Evolutionary conservation across 2,329 filamentous ascomycete species (phyloP), one percentile per base, ranked within the genome.

Genomic region (Monilinia fructicola): DNA sequence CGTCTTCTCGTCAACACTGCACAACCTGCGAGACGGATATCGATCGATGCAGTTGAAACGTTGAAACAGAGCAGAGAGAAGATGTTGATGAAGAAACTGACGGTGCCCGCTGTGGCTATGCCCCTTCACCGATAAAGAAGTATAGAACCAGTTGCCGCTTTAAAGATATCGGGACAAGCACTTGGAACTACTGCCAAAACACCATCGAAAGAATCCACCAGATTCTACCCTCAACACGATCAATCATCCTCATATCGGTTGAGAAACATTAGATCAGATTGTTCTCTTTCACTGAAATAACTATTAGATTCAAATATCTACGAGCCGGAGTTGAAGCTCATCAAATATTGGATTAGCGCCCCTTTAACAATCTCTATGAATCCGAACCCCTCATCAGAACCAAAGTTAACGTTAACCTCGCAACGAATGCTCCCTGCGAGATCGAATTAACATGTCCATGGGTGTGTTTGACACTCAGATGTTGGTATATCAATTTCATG

Each of bases 61-160:
- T 21, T 16, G 40, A 46, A 11, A 16, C 7, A 35, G 31, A 35
- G 31, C 12, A n/a, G 2, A 42, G 23, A 16, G 26, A 10, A 21
- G 38, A 9, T 18, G 11, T 48, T 48, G 44, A 58, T n/a, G 56
- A 18, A 35, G 42, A 35, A 10, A 48, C 28, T 16, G 31, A 38
- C 14, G 9, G 1, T 18, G n/a, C n/a, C n/a, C n/a, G 21, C n/a
- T 50, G 42, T 48, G 56, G 56, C 56, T 60, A 60, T 60, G 42
- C 56, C 28, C 31, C 44, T 60, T 52, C 48, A 52, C 48, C 48
- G 23, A 52, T 28, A 52, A 38, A 60, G 46, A 35, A 23, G 31
- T 31, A 38, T 60, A 26, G 28, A 4, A n/a, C 21, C 6, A 1
- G 44, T 16, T 14, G 56, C 56, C 38, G 56, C 56, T 60, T 60